Evolutionary conservation across 164 flowering plant genomes (phyloP).

Genomic region (Piper longum): DNA sequence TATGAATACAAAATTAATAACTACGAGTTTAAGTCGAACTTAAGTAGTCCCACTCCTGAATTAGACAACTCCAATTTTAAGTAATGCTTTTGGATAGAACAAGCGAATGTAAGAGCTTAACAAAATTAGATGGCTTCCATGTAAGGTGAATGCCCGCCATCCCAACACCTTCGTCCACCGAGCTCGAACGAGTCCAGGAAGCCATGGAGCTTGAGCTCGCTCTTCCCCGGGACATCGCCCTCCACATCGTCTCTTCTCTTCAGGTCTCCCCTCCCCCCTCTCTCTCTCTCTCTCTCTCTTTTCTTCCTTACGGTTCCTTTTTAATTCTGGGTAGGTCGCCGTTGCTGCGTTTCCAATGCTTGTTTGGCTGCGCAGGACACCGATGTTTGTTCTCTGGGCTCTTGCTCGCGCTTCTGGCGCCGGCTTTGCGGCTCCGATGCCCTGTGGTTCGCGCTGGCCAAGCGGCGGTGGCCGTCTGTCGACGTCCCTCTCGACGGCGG

Average conservation of each 20-base stretch:
- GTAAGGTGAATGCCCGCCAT: too few species aligned
- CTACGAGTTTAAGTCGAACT: too few species aligned
- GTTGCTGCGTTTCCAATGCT: background rate
- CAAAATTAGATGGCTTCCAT: too few species aligned
- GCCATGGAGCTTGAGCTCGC: slow-evolving; percentile 1
- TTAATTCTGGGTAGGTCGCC: background rate
- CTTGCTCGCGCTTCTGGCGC: slow-evolving; percentile 67
- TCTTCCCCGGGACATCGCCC: slow-evolving; percentile 48
- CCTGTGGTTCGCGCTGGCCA: slow-evolving; percentile 43
- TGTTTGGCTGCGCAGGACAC: slow-evolving; percentile 20
- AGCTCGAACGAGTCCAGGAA: too few species aligned
- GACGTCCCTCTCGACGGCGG: slow-evolving; percentile 2
- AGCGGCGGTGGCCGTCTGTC: slow-evolving; percentile 50
- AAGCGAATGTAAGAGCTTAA: too few species aligned
- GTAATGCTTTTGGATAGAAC: too few species aligned
- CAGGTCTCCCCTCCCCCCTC: slow-evolving; percentile 19
- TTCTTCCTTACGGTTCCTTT: background rate
- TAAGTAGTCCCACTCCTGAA: too few species aligned
- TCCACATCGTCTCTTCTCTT: slow-evolving; percentile 45
- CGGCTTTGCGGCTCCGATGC: slow-evolving; percentile 55
- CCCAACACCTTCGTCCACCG: too few species aligned
- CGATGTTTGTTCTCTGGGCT: slow-evolving; percentile 54
- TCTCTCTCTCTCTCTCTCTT: slow-evolving; percentile 3
- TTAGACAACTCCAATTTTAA: too few species aligned
- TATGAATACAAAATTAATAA: too few species aligned